Conservation (phyloP, 805 yeast genomes). For the Kluyveromyces starmeri region DNA sequence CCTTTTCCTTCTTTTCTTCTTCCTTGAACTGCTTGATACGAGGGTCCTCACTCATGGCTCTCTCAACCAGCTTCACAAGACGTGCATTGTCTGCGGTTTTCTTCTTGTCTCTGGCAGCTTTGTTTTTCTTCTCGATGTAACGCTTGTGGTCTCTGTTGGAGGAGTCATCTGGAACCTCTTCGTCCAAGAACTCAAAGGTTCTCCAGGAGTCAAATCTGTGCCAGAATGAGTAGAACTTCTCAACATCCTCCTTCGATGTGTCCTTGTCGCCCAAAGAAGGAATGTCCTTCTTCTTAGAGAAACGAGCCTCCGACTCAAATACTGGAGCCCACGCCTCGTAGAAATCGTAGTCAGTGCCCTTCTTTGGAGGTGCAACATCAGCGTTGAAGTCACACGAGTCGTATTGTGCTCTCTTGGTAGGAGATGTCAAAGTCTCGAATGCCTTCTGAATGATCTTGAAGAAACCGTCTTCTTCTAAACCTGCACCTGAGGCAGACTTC, state of each 20-base stretch:
- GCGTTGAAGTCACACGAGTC: constrained; percentile 93
- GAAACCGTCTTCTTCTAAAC: constrained; percentile 88
- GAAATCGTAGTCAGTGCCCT: constrained; percentile 66
- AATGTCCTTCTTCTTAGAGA: constrained; percentile 85
- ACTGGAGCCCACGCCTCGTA: constrained; percentile 88
- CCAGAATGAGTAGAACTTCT: constrained; percentile 85
- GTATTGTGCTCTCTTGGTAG: constrained; percentile 80
- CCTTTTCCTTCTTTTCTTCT: constrained; percentile 90
- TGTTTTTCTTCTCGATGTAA: constrained; percentile 94
- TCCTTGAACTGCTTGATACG: constrained; percentile 91
- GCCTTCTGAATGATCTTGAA: constrained; percentile 98
- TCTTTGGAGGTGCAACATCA: constrained; percentile 70
- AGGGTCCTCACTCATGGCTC: constrained; percentile 87
- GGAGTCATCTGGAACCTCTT: constrained; percentile 98
- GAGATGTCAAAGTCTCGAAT: constrained; percentile 79
- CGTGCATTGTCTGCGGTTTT: constrained; percentile 96
- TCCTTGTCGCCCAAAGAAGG: constrained; percentile 67
- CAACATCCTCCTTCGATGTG: constrained; percentile 72
- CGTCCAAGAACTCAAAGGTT: constrained; percentile 94
- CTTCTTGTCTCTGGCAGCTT: constrained; percentile 92
- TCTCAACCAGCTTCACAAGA: constrained; percentile 73
- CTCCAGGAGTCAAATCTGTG: constrained; percentile 96
- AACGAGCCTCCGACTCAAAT: constrained; percentile 83
- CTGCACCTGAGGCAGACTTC: constrained; percentile 79
- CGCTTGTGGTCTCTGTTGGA: constrained; percentile 99